Evolutionary conservation across 768 basidiomycete genomes (phyloP).

Genomic region (Lactifluus rugatus): DNA sequence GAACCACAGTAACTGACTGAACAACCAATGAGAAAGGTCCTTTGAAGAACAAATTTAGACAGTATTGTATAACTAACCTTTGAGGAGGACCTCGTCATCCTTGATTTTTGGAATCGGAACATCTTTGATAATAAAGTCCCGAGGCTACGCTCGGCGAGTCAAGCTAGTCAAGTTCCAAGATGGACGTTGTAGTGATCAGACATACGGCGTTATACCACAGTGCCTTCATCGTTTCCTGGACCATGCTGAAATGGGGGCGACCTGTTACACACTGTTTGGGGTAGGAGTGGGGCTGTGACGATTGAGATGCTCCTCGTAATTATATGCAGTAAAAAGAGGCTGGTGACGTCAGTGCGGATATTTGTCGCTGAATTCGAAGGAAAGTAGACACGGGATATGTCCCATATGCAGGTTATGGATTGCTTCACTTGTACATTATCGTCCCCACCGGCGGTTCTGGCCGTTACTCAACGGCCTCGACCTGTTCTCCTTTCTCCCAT

Average conservation of each 20-base stretch:
- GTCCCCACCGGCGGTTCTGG: no score
- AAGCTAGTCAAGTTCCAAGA: conserved; percentile 18
- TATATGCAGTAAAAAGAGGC: conserved; percentile 7
- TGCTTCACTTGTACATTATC: no score
- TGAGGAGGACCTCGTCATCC: conserved; percentile 66
- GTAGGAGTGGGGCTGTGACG: neutral
- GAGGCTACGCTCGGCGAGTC: conserved; percentile 36
- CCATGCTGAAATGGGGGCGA: conserved; percentile 30
- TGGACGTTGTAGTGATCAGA: neutral
- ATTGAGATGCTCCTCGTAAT: neutral
- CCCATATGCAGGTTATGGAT: no score
- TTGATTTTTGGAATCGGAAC: conserved; percentile 58
- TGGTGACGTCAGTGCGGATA: conserved; percentile 7
- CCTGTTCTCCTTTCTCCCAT: conserved; percentile 48
- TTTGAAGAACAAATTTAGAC: neutral
- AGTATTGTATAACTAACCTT: conserved; percentile 40
- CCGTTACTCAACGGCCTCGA: conserved; percentile 20
- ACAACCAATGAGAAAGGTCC: neutral
- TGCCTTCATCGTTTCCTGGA: conserved; percentile 62
- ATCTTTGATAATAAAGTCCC: conserved; percentile 53
- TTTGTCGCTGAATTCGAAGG: neutral
- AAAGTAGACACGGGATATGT: neutral
- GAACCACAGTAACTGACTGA: conserved; percentile 24
- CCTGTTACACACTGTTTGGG: neutral
- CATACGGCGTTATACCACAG: conserved; percentile 60